Conservation (phyloP, 1,139 yeast species). For the Taphrina flavorubra region DNA sequence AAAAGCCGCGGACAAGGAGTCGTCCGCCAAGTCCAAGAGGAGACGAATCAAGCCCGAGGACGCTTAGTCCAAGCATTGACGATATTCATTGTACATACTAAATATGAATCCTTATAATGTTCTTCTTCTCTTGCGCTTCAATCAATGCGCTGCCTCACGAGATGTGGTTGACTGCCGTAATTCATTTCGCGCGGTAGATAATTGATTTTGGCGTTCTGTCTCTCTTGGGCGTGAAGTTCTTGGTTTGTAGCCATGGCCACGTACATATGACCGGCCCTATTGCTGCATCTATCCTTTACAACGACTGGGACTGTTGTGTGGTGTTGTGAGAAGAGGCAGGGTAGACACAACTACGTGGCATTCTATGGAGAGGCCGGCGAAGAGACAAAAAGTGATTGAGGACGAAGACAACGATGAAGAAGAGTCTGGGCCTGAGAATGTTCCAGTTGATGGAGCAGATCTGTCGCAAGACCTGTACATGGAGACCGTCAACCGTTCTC, state of each 20-base stretch:
- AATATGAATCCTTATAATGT: neutral
- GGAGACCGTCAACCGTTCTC: constrained; percentile 62
- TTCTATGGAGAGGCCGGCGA: constrained; percentile 1
- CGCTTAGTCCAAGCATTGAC: neutral
- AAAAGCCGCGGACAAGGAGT: neutral
- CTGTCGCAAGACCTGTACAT: constrained; percentile 53
- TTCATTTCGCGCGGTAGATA: neutral
- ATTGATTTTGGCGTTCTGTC: neutral
- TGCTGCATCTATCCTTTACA: too few species aligned
- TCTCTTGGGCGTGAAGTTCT: too few species aligned
- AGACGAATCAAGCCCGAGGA: neutral
- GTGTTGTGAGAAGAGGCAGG: neutral
- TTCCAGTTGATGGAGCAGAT: neutral
- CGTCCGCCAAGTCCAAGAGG: constrained; percentile 3
- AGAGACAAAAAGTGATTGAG: neutral
- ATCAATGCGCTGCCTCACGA: too few species aligned
- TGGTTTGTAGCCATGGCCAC: too few species aligned
- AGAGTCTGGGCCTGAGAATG: neutral
- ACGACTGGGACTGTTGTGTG: too few species aligned
- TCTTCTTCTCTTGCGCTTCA: too few species aligned
- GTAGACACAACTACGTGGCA: neutral
- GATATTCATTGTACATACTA: constrained; percentile 1
- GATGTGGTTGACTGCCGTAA: neutral
- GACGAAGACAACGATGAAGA: neutral
- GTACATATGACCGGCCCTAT: too few species aligned